Conservation (phyloP, 169 alveolate species). For the Amoebophrya sp. region DNA sequence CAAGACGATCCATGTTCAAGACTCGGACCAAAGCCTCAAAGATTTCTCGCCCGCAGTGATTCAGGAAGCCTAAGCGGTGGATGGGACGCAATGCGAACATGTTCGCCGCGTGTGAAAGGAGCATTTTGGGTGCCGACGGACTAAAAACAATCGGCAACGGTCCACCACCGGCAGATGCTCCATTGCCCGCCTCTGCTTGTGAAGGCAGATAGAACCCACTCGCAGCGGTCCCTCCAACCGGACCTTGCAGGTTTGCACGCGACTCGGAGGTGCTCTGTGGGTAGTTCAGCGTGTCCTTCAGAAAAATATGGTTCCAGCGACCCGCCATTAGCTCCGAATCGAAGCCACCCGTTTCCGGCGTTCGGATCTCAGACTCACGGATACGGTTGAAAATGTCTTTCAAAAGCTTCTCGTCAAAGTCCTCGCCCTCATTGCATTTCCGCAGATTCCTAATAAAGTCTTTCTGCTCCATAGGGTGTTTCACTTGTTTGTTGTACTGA, state of each 20-base stretch:
- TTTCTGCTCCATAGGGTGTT: neutral
- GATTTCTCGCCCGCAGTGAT: neutral
- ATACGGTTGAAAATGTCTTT: neutral
- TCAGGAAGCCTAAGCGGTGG: neutral
- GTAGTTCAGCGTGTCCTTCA: neutral
- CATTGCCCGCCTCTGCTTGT: neutral
- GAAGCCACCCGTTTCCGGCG: constrained; percentile 21
- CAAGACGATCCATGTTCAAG: neutral
- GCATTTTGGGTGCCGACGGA: no score
- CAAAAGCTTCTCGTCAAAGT: neutral
- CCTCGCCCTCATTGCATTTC: constrained; percentile 12
- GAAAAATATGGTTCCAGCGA: neutral
- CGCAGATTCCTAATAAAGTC: neutral
- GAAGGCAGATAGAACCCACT: no score
- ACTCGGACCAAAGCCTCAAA: neutral
- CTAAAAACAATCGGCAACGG: no score
- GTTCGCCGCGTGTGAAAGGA: no score
- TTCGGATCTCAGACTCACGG: neutral
- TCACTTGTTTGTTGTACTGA: neutral
- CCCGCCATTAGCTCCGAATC: constrained; percentile 15
- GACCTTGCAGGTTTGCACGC: neutral
- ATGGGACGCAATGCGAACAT: neutral
- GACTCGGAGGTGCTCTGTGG: neutral
- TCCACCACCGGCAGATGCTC: neutral
- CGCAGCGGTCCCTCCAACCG: neutral